phyloP scores from a whole-genome alignment of 352 stramenopile genomes.

The Phytophthora citricola region DNA sequence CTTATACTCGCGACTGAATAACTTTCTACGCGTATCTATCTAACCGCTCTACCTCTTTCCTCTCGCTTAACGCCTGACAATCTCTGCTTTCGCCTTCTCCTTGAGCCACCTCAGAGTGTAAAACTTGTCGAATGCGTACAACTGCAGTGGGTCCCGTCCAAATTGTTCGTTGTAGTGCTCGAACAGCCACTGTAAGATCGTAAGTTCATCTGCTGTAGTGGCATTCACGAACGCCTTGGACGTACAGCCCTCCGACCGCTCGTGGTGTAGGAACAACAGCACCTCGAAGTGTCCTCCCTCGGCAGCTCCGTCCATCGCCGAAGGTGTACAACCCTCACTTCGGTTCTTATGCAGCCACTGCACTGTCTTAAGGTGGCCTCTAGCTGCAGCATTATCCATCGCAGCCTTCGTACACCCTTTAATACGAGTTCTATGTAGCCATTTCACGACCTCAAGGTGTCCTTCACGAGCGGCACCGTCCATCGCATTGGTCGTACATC shows the following conservation, averaged over 20 bases:
- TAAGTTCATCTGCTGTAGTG: constrained; percentile 38
- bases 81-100: constrained; percentile 16
- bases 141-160: constrained; percentile 36
- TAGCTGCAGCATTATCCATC: constrained; percentile 31
- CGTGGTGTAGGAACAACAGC: constrained; percentile 38
- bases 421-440: constrained; percentile 17
- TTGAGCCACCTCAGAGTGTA: constrained; percentile 47
- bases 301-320: constrained; percentile 38
- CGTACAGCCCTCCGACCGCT: constrained; percentile 26
- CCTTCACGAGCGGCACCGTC: constrained; percentile 22
- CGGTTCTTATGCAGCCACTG: constrained; percentile 35
- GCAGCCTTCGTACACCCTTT: constrained; percentile 33
- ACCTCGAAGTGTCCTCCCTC: constrained; percentile 42
- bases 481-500: constrained; percentile 33
- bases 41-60: background rate
- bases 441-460: constrained; percentile 33
- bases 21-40: constrained; percentile 10
- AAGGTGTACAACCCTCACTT: constrained; percentile 28
- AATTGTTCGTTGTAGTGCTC: constrained; percentile 35
- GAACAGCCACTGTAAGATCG: constrained; percentile 49
- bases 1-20: constrained; percentile 24
- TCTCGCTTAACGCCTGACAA: constrained; percentile 5
- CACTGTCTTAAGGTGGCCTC: constrained; percentile 26
- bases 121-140: constrained; percentile 49
- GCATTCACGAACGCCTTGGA: constrained; percentile 45